Percentiles rank a stretch among this genome's conserved stretches.
phyloP scores from a whole-genome alignment of 345 rosid genomes.

The Limnanthes douglasii region DNA sequence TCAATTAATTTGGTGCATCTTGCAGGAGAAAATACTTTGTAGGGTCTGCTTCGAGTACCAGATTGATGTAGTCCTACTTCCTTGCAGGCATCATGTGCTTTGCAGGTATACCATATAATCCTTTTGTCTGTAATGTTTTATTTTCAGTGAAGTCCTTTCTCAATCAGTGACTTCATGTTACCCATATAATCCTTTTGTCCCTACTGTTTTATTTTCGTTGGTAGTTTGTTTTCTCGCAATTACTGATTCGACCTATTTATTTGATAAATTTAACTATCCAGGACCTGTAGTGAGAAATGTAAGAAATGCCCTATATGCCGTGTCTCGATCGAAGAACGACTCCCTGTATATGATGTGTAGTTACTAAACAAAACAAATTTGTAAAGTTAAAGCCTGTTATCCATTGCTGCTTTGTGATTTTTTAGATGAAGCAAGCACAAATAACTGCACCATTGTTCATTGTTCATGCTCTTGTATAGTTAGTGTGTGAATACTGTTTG shows the following conservation, averaged over 20 bases:
- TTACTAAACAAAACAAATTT: slow-evolving; percentile 5
- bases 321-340: slow-evolving; percentile 48
- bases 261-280: slow-evolving; percentile 12
- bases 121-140: neutral
- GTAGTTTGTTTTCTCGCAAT: neutral
- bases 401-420: slow-evolving; percentile 22
- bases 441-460: too few species aligned
- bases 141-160: too few species aligned
- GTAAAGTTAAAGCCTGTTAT: too few species aligned
- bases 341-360: slow-evolving; percentile 60
- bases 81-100: slow-evolving; percentile 74
- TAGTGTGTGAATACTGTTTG: too few species aligned
- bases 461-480: too few species aligned
- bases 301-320: slow-evolving; percentile 83
- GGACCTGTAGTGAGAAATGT: slow-evolving; percentile 84
- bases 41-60: slow-evolving; percentile 86
- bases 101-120: slow-evolving; percentile 41
- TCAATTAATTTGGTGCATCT: slow-evolving; percentile 9
- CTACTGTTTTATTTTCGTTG: neutral
- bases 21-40: slow-evolving; percentile 78
- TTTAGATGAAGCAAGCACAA: slow-evolving; percentile 30
- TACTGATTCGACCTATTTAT: neutral
- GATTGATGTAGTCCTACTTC: slow-evolving; percentile 57
- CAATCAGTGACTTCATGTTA: too few species aligned
- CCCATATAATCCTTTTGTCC: too few species aligned